Percentiles rank a stretch among this genome's conserved stretches.
phyloP scores from a whole-genome alignment of 768 basidiomycete species.

The Tricholoma saponaceum region DNA sequence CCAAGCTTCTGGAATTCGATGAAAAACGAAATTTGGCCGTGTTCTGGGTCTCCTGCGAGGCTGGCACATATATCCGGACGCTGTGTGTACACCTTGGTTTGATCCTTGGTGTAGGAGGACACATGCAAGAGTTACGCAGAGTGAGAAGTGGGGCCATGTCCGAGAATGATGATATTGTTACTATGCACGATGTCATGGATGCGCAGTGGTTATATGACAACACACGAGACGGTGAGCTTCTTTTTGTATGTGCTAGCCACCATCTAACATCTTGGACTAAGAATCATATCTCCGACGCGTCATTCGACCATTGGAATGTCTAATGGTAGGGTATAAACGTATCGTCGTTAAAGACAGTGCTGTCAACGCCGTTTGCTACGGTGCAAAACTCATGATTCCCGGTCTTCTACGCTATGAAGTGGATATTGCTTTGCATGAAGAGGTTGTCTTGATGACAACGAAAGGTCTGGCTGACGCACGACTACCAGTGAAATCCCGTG shows the following conservation, averaged over 20 bases:
- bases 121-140: constrained; percentile 97
- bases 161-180: constrained; percentile 97
- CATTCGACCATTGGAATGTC: constrained; percentile 89
- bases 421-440: constrained; percentile 92
- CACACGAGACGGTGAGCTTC: constrained; percentile 79
- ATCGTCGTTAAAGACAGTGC: constrained; percentile 99
- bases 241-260: background rate
- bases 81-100: constrained; percentile 96
- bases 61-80: constrained; percentile 94
- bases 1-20: constrained; percentile 94
- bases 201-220: constrained; percentile 99
- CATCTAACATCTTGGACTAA: constrained; percentile 26
- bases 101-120: constrained; percentile 94
- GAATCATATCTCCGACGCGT: constrained; percentile 96
- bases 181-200: constrained; percentile 99
- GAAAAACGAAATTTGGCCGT: constrained; percentile 95
- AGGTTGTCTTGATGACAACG: constrained; percentile 97
- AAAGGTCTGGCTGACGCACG: constrained; percentile 57
- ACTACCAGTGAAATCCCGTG: background rate
- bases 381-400: constrained; percentile 99
- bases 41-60: constrained; percentile 99
- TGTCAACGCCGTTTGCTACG: constrained; percentile 98
- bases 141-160: constrained; percentile 95
- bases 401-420: constrained; percentile 95
- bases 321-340: constrained; percentile 95